phyloP scores from a whole-genome alignment of 306 rosid species.

The cucumber (Cucumis sativus) region DNA sequence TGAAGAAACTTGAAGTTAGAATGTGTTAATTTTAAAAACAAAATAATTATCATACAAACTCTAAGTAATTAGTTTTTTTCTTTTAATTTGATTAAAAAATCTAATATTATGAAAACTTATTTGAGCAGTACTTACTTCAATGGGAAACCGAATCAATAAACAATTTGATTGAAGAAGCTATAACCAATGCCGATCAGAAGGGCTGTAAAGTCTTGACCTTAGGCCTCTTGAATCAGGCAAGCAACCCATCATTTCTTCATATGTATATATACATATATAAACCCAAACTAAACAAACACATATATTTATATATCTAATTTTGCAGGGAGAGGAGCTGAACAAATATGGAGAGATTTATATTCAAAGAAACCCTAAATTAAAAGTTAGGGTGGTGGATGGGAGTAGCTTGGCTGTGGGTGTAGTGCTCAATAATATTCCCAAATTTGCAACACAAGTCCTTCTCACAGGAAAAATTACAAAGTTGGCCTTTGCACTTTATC shows the following conservation, averaged over 20 bases:
- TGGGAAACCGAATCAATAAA: slow-evolving; percentile 19
- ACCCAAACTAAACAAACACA: background rate
- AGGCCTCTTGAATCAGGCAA: slow-evolving; percentile 31
- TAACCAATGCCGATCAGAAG: slow-evolving; percentile 22
- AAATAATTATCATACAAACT: too few species aligned
- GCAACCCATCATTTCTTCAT: background rate
- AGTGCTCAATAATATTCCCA: slow-evolving; percentile 42
- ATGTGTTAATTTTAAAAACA: too few species aligned
- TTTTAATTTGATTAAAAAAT: too few species aligned
- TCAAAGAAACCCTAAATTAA: slow-evolving; percentile 29
- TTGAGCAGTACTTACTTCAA: slow-evolving; percentile 11
- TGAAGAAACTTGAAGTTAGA: too few species aligned
- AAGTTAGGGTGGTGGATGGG: slow-evolving; percentile 63
- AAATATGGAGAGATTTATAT: slow-evolving; percentile 42
- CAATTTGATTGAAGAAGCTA: slow-evolving; percentile 19
- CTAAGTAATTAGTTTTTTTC: too few species aligned
- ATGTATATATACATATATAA: too few species aligned
- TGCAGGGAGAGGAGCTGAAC: slow-evolving; percentile 50
- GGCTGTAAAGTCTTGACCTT: slow-evolving; percentile 22
- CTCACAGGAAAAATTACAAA: slow-evolving; percentile 58
- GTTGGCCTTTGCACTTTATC: slow-evolving; percentile 44
- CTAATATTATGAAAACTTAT: background rate
- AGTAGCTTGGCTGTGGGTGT: slow-evolving; percentile 49
- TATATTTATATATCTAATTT: background rate
- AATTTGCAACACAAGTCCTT: slow-evolving; percentile 48